phyloP scores from a whole-genome alignment of 495 filamentous ascomycete genomes.

The Xylaria venustula region DNA sequence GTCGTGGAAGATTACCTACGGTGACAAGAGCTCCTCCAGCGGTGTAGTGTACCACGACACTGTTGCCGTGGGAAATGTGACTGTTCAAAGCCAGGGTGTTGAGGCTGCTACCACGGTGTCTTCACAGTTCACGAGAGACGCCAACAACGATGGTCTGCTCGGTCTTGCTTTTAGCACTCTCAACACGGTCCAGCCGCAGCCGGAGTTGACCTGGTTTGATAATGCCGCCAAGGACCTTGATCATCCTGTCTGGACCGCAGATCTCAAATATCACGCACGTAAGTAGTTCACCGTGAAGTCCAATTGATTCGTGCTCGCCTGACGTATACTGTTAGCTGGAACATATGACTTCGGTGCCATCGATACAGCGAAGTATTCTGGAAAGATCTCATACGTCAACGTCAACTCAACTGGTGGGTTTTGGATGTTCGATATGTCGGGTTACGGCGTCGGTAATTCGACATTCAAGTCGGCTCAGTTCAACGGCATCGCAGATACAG shows the following conservation, averaged over 20 bases:
- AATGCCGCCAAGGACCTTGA: slow-evolving; percentile 57
- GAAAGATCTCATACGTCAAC: slow-evolving; percentile 57
- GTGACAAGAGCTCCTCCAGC: slow-evolving; percentile 62
- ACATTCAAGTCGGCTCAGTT: slow-evolving; percentile 33
- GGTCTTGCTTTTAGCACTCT: slow-evolving; percentile 68
- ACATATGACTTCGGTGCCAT: slow-evolving; percentile 72
- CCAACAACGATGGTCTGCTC: slow-evolving; percentile 65
- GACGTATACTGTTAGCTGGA: slow-evolving; percentile 43
- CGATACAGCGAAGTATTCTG: slow-evolving; percentile 60
- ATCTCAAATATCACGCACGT: slow-evolving; percentile 58
- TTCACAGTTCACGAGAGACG: slow-evolving; percentile 54
- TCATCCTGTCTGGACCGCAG: slow-evolving; percentile 63
- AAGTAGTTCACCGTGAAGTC: not conserved
- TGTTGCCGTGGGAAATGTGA: slow-evolving; percentile 63
- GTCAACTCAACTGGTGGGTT: slow-evolving; percentile 62
- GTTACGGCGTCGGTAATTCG: slow-evolving; percentile 57
- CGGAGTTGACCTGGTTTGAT: slow-evolving; percentile 70
- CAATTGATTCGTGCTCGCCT: not conserved
- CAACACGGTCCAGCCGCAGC: slow-evolving; percentile 63
- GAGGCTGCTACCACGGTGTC: slow-evolving; percentile 65
- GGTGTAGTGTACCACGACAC: slow-evolving; percentile 68
- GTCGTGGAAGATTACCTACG: slow-evolving; percentile 66
- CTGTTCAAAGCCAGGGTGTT: slow-evolving; percentile 61
- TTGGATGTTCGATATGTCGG: slow-evolving; percentile 64
- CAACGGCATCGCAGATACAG: slow-evolving; percentile 59